phyloP scores from a whole-genome alignment of 768 basidiomycete species.

The Phanerochaete sordida region DNA sequence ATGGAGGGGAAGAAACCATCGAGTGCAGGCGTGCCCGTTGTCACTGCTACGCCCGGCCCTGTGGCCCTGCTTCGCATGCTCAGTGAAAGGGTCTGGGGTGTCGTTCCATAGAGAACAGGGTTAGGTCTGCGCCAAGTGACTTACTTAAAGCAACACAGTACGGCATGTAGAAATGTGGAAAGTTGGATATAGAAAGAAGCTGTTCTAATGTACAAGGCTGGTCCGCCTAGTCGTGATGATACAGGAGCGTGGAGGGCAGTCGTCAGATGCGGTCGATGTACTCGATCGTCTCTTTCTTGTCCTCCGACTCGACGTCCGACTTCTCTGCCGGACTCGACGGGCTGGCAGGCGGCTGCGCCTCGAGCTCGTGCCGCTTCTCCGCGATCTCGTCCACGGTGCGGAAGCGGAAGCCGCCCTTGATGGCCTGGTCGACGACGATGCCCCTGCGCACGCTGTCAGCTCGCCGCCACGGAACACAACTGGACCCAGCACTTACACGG shows the following conservation, averaged over 20 bases:
- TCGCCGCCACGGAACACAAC: not conserved
- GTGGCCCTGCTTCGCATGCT: slow-evolving; percentile 44
- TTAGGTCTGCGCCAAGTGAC: not conserved
- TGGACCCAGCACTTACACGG: slow-evolving; percentile 41
- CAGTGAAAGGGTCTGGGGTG: slow-evolving; percentile 55
- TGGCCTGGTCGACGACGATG: slow-evolving; percentile 48
- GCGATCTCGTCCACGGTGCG: slow-evolving; percentile 42
- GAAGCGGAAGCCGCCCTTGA: slow-evolving; percentile 46
- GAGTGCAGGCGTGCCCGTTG: slow-evolving; percentile 26
- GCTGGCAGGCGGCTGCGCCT: not conserved
- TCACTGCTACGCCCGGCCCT: slow-evolving; percentile 66
- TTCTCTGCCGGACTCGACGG: not conserved
- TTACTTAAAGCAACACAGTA: not conserved
- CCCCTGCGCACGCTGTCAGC: slow-evolving; percentile 35
- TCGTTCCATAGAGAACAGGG: slow-evolving; percentile 6
- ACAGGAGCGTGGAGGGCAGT: not conserved
- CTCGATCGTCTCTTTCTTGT: slow-evolving; percentile 2
- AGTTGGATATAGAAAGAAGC: not conserved
- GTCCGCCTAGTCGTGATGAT: not conserved
- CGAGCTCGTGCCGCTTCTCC: slow-evolving; percentile 18
- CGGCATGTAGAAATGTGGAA: not conserved
- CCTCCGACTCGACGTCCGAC: not conserved
- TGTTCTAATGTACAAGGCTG: not conserved
- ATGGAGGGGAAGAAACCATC: not conserved
- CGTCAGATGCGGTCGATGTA: slow-evolving; percentile 5